Base-by-base conservation (phyloP, 2,329 filamentous ascomycete genomes). In the Aspergillus aculeatus region DNA sequence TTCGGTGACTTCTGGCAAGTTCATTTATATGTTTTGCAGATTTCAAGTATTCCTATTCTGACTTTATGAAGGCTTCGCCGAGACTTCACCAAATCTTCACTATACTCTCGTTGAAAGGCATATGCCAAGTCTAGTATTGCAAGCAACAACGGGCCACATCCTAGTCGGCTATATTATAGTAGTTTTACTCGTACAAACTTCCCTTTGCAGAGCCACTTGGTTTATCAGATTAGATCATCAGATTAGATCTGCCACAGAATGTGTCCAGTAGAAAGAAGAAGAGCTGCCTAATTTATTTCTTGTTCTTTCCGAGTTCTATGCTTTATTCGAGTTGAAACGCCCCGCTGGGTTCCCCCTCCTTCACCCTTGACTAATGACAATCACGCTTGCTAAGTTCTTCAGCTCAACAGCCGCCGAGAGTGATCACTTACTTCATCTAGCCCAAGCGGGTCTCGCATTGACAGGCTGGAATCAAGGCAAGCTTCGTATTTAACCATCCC, bases 221-320 rank as follows among this genome's bases (percentile, higher is more conserved):
- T 9, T 58, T 62, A 68, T 68, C 64, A 66, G 66, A 68, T 68
- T 66, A 68, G 66, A 68, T 68, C 61, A 68, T 67, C 64, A 62
- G 66, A 68, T 68, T 64, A 66, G 64, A 65, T 66, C 31, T 24
- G 32, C 21, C 48, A 19, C 48, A 19, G 54, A 49, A 55, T 14
- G 16, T 2, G 1, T 4, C 19, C 16, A 29, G 31, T 47, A 47
- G 38, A 31, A 5, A 41, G 32, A 31, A 24, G 9, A 9, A 29
- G 7, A 4, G 4, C 16, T 3, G 26, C 14, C 32, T 12, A 16
- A 35, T 5, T 5, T 12, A 9, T 50, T 49, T 14, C 14, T 32
- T 47, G 10, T 49, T 32, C n/a, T 41, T 38, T 41, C 26, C 5
- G 10, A 26, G 19, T 14, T 24, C 26, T 26, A 47, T 21, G 48